Evolutionary conservation across 2,329 filamentous ascomycete species (phyloP), one percentile per base, ranked within the genome.

Genomic region (Zasmidium angulare): DNA sequence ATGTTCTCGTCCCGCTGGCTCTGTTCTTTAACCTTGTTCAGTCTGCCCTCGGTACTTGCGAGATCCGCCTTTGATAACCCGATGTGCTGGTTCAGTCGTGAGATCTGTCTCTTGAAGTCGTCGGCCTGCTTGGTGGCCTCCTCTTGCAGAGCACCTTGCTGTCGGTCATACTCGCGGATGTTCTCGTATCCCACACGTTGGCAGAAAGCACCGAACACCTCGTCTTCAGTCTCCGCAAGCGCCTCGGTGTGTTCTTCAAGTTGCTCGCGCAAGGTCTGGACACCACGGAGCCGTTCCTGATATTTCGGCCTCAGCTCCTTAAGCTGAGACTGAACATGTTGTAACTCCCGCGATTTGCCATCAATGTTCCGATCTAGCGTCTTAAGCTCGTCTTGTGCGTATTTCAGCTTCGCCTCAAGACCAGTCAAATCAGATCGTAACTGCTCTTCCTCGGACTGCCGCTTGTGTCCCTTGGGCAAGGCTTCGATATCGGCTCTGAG

Each of bases 101-200:
- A 86, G 66, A 82, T 84, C 72, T 99, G 95, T 2, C 89, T 87
- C 57, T 89, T 89, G 68, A 96, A 98, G 66, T 93, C 88, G 55
- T 90, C 87, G 63, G 91, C 91, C 79, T 93, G 93, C 75, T 95
- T 88, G 0, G 88, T 88, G 48, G 90, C 90, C 73, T 98, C 91
- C 73, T 96, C 91, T 75, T 98, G 93, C 51, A 96, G 80, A 46
- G 89, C 92, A 51, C 95, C 93, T 76, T 98, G 95, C 66, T 96
- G 93, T 23, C 89, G 89, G 73, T 98, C 92, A 70, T 98, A 99
- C 59, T 91, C 90, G 59, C 93, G 90, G 64, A 99, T 96, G 69
- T 96, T 89, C 59, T 85, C 82, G 73, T 96, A 98, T 0, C 93
- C 91, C 20, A 97, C 85, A 56, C 90, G 86, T 68, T 86, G 84